A percentile compares a stretch with the other conserved stretches of the same genome.
These are phyloP conservation scores for Trypanosomatidae sp. DNA, from an alignment of 208 protist genomes.

Conservation along the genomic window DNA sequence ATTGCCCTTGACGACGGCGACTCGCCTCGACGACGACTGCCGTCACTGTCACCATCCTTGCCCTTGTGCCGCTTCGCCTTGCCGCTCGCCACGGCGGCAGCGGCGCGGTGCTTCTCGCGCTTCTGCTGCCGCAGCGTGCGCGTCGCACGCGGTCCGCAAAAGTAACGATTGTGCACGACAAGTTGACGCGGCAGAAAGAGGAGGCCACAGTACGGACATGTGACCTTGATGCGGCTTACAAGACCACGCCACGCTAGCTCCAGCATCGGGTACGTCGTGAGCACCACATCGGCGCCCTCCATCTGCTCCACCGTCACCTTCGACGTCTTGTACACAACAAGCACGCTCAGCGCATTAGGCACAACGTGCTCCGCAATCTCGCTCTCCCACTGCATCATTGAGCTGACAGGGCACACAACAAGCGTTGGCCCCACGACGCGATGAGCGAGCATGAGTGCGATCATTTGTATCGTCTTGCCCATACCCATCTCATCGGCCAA, in stretches of 20 bases:
- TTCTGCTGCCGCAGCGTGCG: conserved; percentile 76
- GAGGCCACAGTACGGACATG: conserved; percentile 79
- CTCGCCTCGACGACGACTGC: too few species aligned
- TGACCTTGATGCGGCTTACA: conserved; percentile 72
- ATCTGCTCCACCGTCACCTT: conserved; percentile 45
- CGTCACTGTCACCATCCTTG: not conserved
- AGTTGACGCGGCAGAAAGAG: conserved; percentile 84
- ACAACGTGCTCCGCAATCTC: conserved; percentile 76
- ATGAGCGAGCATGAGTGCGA: conserved; percentile 76
- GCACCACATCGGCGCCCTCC: conserved; percentile 85
- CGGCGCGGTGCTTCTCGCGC: conserved; percentile 38
- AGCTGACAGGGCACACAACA: conserved; percentile 85
- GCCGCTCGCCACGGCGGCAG: conserved; percentile 2
- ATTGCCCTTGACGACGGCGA: too few species aligned
- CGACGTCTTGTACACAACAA: conserved; percentile 57
- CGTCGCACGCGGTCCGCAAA: conserved; percentile 82
- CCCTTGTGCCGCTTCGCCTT: too few species aligned
- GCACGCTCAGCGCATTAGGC: conserved; percentile 42
- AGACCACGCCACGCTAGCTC: conserved; percentile 81
- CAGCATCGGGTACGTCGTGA: conserved; percentile 91
- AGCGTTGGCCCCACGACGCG: conserved; percentile 66
- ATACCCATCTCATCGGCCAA: conserved; percentile 98
- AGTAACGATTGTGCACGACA: conserved; percentile 89
- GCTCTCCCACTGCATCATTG: conserved; percentile 88
- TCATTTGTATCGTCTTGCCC: conserved; percentile 96